These are phyloP conservation scores for Trichoderma koningiopsis DNA, from an alignment of 2,329 filamentous ascomycete genomes.

Conservation along the genomic window DNA sequence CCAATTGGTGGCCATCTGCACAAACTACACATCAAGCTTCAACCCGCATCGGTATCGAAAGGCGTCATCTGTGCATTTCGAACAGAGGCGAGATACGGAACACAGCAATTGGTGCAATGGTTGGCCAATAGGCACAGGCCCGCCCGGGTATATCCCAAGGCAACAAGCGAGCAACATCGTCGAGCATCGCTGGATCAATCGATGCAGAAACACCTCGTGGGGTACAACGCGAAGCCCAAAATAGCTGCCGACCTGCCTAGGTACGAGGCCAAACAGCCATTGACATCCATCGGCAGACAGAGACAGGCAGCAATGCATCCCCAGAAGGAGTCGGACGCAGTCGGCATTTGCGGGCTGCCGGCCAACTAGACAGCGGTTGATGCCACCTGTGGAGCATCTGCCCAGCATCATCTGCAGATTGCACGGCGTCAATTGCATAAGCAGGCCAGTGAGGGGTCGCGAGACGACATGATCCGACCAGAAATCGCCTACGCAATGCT, in stretches of 20 bases:
- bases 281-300: constrained; percentile 11
- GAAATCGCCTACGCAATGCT: constrained; percentile 11
- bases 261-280: background rate
- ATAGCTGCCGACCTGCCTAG: background rate
- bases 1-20: background rate
- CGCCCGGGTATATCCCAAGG: background rate
- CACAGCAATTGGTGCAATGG: background rate
- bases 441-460: constrained; percentile 21
- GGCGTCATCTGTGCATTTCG: constrained; percentile 1
- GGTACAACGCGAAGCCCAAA: background rate
- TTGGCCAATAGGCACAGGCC: background rate
- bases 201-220: constrained; percentile 13
- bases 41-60: background rate
- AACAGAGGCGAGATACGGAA: background rate
- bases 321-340: background rate
- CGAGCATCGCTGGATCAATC: background rate
- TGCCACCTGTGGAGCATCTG: constrained; percentile 20
- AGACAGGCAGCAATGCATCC: constrained; percentile 25
- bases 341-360: constrained; percentile 16
- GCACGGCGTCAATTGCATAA: constrained; percentile 14
- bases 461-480: constrained; percentile 8
- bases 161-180: background rate
- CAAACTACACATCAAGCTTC: background rate
- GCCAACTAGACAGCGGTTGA: constrained; percentile 19
- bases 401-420: constrained; percentile 15